Base-by-base conservation (phyloP, 2,329 filamentous ascomycete species). In the Aspergillus novofumigatus region DNA sequence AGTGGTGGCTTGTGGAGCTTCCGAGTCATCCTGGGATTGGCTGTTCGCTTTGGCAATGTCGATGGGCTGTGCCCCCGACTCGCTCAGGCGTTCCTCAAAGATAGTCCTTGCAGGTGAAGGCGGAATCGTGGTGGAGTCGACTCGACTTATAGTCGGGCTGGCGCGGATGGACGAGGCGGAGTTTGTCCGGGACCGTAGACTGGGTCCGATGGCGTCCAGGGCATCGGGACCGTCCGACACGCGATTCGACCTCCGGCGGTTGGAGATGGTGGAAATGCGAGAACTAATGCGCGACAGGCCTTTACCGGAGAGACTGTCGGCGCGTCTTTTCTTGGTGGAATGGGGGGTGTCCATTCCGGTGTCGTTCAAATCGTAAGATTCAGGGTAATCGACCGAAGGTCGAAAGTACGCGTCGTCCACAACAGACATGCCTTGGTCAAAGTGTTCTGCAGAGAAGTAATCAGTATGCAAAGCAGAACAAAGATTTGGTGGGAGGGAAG, bases 201-300 rank as follows among this genome's bases (percentile, higher is more conserved):
- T 66, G 50, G 73, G 68, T 21, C 67, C 58, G 50, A 69, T 68
- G 3, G 59, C 60, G 55, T 67, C 65, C 20, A 71, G 65, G 28
- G 61, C 66, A 49, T 70, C 68, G 8, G 64, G 60, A 21, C 65
- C 68, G 48, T 71, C 70, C n/a, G 66, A 80, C 53, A 58, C 69
- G 61, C 62, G 76, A 54, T 67, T 72, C 17, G 71, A 66, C 56
- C 67, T 74, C 73, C 73, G 76, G 42, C 76, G 56, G 67, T 67
- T 61, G 70, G 90, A 91, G 53, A 90, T 78, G n/a, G 89, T 92
- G 1, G 90, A 92, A 1, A 91, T 89, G 53, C 89, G 84, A 8
- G 76, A 73, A 51, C 73, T 69, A 65, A 90, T 90, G 2, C 91
- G 93, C 2, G 87, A 81, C 7, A 86, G 82, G 23, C 75, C 80